Evolutionary conservation across 2,329 filamentous ascomycete species (phyloP), one percentile per base, ranked within the genome.

Genomic region (Cryphonectria naterciae): DNA sequence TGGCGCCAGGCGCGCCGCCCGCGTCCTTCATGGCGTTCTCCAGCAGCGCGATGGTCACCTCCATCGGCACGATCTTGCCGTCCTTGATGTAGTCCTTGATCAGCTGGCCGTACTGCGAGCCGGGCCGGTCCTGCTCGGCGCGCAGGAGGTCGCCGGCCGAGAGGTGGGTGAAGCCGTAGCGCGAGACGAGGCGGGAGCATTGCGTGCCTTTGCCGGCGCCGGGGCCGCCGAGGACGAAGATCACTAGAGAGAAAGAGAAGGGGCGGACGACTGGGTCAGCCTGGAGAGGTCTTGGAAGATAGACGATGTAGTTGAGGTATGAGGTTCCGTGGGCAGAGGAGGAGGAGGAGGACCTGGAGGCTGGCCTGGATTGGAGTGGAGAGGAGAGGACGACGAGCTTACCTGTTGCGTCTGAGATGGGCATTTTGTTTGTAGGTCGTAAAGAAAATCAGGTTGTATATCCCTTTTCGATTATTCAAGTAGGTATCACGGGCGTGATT

Each of bases 181-280:
- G 90, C 62, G 88, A 85, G 66, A 98, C 95, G 46, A 99, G 91
- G 75, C 93, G 93, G 75, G 90, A 88, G 85, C 95, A 98, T 83
- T 99, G 95, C 2, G 96, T 99, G 77, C 96, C 96, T 82, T 99
- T 99, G 77, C 96, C 96, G 74, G 95, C 93, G 74, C 96, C 96
- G 19, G 96, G 96, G 2, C 96, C 71, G 69, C 70, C 67, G 65
- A 71, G 71, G 65, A 73, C 74, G 68, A 74, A 74, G 61, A 74
- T 69, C 11, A 70, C 68, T 68, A 63, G 4, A 39, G 58, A 35
- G 67, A 2, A 19, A 1, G n/a, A 22, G 11, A 43, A 25, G 17
- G 46, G 17, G 25, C n/a, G 37, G 54, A 19, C 25, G 15, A 58
- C 28, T 35, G 19, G 58, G 58, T 61, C 58, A 61, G 58, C 35